These are phyloP conservation scores for Thelephora ganbajun DNA, from an alignment of 768 basidiomycete species.

Conservation along the genomic window DNA sequence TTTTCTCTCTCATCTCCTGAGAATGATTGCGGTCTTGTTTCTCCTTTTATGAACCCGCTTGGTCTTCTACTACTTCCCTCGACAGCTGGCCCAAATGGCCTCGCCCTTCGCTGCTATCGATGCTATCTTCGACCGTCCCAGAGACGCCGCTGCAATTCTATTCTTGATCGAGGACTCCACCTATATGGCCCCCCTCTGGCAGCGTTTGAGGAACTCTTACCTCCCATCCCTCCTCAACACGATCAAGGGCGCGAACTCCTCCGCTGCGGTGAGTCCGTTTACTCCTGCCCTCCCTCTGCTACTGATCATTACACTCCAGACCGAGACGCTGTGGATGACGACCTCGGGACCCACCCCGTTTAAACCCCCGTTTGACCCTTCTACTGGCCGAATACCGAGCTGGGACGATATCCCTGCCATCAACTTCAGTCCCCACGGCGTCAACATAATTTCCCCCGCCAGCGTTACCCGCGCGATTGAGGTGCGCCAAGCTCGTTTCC, in stretches of 20 bases:
- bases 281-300: slow-evolving; percentile 2
- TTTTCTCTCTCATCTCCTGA: background rate
- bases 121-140: slow-evolving; percentile 9
- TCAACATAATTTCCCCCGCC: slow-evolving; percentile 8
- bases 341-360: slow-evolving; percentile 8
- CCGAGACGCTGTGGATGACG: slow-evolving; percentile 14
- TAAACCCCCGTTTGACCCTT: slow-evolving; percentile 3
- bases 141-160: slow-evolving; percentile 15
- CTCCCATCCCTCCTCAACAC: slow-evolving; percentile 14
- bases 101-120: background rate
- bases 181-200: slow-evolving; percentile 13
- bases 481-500: slow-evolving; percentile 3
- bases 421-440: slow-evolving; percentile 6
- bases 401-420: slow-evolving; percentile 10
- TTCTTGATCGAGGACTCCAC: slow-evolving; percentile 16
- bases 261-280: slow-evolving; percentile 10
- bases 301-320: slow-evolving; percentile 8
- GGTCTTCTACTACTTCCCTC: background rate
- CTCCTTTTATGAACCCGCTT: background rate
- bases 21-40: background rate
- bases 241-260: slow-evolving; percentile 11
- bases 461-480: slow-evolving; percentile 10
- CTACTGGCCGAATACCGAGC: slow-evolving; percentile 2
- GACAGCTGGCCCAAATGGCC: background rate
- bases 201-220: slow-evolving; percentile 12